A percentile compares a stretch with the other conserved stretches of the same genome.
Conservation (phyloP, 768 basidiomycete genomes). For the Boletus pseudopeckii region DNA sequence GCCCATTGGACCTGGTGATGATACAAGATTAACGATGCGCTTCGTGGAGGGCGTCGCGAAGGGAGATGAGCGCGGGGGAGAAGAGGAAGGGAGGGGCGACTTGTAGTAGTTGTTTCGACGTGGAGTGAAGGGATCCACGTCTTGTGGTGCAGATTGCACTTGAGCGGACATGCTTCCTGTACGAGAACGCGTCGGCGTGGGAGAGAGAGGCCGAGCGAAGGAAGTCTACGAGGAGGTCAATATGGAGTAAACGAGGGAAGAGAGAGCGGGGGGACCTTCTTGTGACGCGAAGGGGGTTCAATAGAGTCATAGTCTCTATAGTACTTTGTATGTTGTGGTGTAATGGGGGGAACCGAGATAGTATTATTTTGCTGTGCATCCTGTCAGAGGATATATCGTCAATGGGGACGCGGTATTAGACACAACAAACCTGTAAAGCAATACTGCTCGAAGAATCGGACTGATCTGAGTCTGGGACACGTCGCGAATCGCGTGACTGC, state of each 20-base stretch:
- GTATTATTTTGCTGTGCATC: slow-evolving; percentile 28
- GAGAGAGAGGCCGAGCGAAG: slow-evolving; percentile 42
- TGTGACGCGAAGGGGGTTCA: slow-evolving; percentile 32
- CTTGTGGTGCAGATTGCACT: slow-evolving; percentile 30
- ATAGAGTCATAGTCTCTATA: slow-evolving; percentile 45
- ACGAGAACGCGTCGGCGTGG: slow-evolving; percentile 39
- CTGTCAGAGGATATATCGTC: slow-evolving; percentile 19
- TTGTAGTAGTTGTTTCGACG: slow-evolving; percentile 41
- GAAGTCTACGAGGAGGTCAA: slow-evolving; percentile 15
- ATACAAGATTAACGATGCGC: slow-evolving; percentile 67
- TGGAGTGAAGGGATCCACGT: slow-evolving; percentile 48
- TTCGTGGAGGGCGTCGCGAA: slow-evolving; percentile 56
- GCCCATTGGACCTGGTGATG: slow-evolving; percentile 79
- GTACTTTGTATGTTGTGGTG: slow-evolving; percentile 59
- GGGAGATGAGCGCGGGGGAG: slow-evolving; percentile 58
- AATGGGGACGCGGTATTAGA: slow-evolving; percentile 15
- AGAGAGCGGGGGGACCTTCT: slow-evolving; percentile 19
- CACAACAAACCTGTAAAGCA: slow-evolving; percentile 40
- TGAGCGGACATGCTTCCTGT: slow-evolving; percentile 30
- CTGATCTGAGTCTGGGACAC: slow-evolving; percentile 32
- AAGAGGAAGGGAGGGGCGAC: slow-evolving; percentile 58
- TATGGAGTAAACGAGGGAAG: background rate
- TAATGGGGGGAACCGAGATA: slow-evolving; percentile 40
- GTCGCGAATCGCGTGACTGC: slow-evolving; percentile 55
- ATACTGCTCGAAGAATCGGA: slow-evolving; percentile 30